Conservation (phyloP, 2,329 filamentous ascomycete species). For the Penicillium psychrosexuale region DNA sequence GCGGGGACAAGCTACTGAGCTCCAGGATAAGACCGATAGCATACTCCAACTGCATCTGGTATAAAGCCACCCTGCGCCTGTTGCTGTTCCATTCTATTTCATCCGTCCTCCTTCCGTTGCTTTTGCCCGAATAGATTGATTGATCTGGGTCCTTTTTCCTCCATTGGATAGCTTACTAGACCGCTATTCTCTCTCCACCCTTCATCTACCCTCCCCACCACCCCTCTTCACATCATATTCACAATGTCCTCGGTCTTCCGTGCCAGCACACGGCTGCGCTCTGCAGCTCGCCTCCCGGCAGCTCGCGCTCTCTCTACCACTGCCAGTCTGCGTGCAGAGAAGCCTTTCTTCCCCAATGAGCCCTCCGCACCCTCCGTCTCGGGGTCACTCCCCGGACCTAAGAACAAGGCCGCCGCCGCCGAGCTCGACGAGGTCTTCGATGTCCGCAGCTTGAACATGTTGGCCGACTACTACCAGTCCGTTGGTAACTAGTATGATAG, state of each 20-base stretch:
- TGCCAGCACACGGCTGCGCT: constrained; percentile 35
- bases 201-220: neutral
- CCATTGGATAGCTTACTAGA: neutral
- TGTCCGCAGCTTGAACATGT: constrained; percentile 79
- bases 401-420: constrained; percentile 65
- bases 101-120: neutral
- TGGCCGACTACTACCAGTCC: constrained; percentile 71
- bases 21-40: constrained; percentile 20
- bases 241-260: constrained; percentile 40
- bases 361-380: constrained; percentile 54
- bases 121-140: neutral
- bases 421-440: constrained; percentile 79
- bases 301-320: constrained; percentile 38
- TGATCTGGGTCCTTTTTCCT: neutral
- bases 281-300: constrained; percentile 33
- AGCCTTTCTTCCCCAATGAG: constrained; percentile 58
- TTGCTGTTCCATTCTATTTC: neutral
- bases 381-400: constrained; percentile 70
- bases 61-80: constrained; percentile 22
- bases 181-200: constrained; percentile 5
- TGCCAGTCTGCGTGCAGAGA: constrained; percentile 38
- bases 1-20: constrained; percentile 24
- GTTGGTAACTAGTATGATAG: constrained; percentile 68
- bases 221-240: constrained; percentile 7
- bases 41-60: constrained; percentile 8